A percentile compares a stretch with the other conserved stretches of the same genome.
These are phyloP conservation scores for Lactarius hatsudake DNA, from an alignment of 768 basidiomycete species.

Conservation along the genomic window DNA sequence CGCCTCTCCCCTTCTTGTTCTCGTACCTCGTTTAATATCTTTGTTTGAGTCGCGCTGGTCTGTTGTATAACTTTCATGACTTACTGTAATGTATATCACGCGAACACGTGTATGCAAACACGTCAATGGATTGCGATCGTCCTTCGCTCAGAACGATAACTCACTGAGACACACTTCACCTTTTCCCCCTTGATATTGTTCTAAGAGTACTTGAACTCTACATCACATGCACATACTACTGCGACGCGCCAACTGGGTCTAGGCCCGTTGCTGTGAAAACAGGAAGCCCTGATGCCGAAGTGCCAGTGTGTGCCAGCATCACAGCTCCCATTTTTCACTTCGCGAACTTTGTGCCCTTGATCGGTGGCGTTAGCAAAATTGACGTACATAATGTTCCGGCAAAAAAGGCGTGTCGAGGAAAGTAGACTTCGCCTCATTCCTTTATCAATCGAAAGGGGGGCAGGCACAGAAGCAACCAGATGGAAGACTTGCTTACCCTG, in stretches of 20 bases:
- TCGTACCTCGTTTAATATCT: background rate
- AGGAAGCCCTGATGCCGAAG: background rate
- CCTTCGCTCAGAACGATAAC: background rate
- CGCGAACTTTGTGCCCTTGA: background rate
- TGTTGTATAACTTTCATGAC: background rate
- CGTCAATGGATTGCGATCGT: background rate
- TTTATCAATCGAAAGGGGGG: background rate
- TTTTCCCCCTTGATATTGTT: background rate
- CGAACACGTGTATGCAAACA: background rate
- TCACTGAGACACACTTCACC: background rate
- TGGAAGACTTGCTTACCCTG: background rate
- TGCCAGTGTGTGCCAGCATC: background rate
- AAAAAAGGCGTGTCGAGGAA: background rate
- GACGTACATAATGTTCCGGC: background rate
- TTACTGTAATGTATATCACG: background rate
- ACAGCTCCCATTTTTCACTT: background rate
- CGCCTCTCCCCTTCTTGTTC: background rate
- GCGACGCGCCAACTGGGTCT: background rate
- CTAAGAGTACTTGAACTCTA: background rate
- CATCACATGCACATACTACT: background rate
- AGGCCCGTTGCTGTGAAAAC: background rate
- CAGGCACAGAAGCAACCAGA: background rate
- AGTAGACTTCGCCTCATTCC: background rate
- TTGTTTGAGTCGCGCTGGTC: background rate
- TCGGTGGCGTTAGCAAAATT: background rate